Conservation (phyloP, 768 basidiomycete species). For the Lactarius tabidus region DNA sequence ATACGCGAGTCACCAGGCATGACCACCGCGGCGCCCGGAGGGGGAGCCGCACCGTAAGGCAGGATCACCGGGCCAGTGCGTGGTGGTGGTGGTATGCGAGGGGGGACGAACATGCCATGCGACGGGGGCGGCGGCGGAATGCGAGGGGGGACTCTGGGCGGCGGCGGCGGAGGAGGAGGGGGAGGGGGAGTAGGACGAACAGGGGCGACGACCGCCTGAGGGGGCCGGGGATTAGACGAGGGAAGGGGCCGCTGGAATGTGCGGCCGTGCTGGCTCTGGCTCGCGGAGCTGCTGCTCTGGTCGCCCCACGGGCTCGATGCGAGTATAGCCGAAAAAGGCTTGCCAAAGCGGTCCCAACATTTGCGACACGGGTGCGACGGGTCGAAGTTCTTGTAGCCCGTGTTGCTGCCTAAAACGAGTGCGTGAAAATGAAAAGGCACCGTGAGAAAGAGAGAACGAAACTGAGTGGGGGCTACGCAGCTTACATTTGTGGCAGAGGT, state of each 20-base stretch:
- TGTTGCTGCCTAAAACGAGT: conserved; percentile 56
- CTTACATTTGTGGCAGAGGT: conserved; percentile 66
- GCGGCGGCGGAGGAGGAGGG: too few species aligned
- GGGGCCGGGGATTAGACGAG: conserved; percentile 18
- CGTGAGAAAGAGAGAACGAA: neutral
- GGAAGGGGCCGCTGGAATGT: conserved; percentile 27
- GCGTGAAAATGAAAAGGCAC: neutral
- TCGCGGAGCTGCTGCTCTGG: neutral
- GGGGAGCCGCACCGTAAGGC: conserved; percentile 30
- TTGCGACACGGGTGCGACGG: conserved; percentile 62
- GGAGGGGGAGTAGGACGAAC: neutral
- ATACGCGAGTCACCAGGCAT: conserved; percentile 64
- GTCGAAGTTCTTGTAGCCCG: conserved; percentile 68
- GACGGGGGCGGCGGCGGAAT: neutral
- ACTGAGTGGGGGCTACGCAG: neutral
- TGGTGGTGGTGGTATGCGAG: neutral
- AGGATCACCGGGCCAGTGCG: conserved; percentile 20
- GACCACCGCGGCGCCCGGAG: conserved; percentile 46
- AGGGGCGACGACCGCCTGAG: neutral
- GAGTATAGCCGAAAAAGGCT: conserved; percentile 57
- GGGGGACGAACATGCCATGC: conserved; percentile 6
- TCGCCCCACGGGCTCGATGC: conserved; percentile 45
- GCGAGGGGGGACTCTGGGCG: too few species aligned
- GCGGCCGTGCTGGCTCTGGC: conserved; percentile 8
- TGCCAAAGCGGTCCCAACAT: conserved; percentile 72